Conservation (phyloP, 2,329 filamentous ascomycete species). For the Ceratocystis lukuohia region DNA sequence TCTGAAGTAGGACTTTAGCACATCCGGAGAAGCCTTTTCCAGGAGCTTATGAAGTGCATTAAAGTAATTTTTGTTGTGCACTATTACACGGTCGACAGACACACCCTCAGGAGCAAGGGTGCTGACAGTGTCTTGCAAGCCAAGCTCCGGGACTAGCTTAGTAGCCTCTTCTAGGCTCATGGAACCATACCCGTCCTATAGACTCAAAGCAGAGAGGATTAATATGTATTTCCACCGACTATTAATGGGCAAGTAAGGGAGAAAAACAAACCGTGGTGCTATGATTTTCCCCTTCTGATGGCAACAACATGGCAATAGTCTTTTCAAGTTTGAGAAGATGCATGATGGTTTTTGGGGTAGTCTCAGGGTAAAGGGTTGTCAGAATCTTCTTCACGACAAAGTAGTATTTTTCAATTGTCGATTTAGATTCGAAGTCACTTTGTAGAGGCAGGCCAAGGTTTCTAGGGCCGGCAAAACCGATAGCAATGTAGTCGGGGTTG, state of each 20-base stretch:
- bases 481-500: slow-evolving; percentile 28
- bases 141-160: slow-evolving; percentile 42
- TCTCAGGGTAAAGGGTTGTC: slow-evolving; percentile 26
- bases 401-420: slow-evolving; percentile 40
- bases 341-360: slow-evolving; percentile 30
- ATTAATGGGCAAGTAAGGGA: too few species aligned
- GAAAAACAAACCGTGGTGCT: too few species aligned
- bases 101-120: slow-evolving; percentile 28
- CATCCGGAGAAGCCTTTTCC: slow-evolving; percentile 37
- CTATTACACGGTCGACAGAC: slow-evolving; percentile 38
- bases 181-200: slow-evolving; percentile 22
- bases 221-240: too few species aligned
- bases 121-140: slow-evolving; percentile 38
- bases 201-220: too few species aligned
- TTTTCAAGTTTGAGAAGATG: slow-evolving; percentile 43
- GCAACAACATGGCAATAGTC: slow-evolving; percentile 45
- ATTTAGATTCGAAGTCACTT: slow-evolving; percentile 44
- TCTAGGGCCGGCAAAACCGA: slow-evolving; percentile 32
- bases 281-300: slow-evolving; percentile 22
- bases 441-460: slow-evolving; percentile 48
- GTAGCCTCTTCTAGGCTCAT: slow-evolving; percentile 42
- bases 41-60: slow-evolving; percentile 44
- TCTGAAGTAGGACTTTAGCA: slow-evolving; percentile 47
- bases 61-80: slow-evolving; percentile 47
- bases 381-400: slow-evolving; percentile 22